Percentiles rank a stretch among this genome's conserved stretches.
Conservation (phyloP, 495 filamentous ascomycete genomes). For the Cudoniella acicularis region DNA sequence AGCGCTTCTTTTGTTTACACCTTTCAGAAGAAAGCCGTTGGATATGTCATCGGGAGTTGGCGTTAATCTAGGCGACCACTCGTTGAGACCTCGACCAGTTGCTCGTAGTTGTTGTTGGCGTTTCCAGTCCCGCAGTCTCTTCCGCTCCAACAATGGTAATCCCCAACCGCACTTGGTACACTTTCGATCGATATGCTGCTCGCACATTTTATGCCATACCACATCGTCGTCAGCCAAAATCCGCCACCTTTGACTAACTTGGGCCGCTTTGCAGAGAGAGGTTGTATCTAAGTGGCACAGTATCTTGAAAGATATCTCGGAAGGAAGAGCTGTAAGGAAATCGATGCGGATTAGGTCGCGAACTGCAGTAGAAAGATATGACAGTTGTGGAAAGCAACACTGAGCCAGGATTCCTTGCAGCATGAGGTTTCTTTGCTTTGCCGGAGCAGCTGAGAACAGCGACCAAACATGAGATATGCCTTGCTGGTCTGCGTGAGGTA, state of each 20-base stretch:
- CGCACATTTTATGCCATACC: conserved; percentile 98
- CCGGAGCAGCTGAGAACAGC: conserved; percentile 89
- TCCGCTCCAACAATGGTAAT: conserved; percentile 81
- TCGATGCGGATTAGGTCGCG: conserved; percentile 94
- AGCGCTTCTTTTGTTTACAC: conserved; percentile 17
- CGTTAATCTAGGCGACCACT: conserved; percentile 51
- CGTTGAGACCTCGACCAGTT: conserved; percentile 42
- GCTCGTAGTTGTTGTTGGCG: conserved; percentile 74
- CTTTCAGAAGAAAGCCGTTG: too few relatives aligned
- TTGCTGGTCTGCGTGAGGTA: conserved; percentile 81
- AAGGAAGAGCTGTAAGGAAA: conserved; percentile 81
- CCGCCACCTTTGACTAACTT: conserved; percentile 88
- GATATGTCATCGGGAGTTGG: conserved; percentile 40
- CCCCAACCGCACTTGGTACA: conserved; percentile 98
- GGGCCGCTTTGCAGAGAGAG: conserved; percentile 95
- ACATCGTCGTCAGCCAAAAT: conserved; percentile 90
- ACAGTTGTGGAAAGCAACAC: conserved; percentile 96
- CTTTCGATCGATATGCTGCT: conserved; percentile 95
- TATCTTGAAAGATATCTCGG: conserved; percentile 90
- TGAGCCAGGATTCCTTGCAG: conserved; percentile 90
- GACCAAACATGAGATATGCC: conserved; percentile 97
- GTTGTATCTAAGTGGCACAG: conserved; percentile 89
- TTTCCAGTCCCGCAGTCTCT: conserved; percentile 81
- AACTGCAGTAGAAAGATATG: conserved; percentile 80
- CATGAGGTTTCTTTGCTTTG: conserved; percentile 92